These are phyloP conservation scores for Polytolypa hystricis DNA, from an alignment of 2,329 filamentous ascomycete species.

Conservation along the genomic window DNA sequence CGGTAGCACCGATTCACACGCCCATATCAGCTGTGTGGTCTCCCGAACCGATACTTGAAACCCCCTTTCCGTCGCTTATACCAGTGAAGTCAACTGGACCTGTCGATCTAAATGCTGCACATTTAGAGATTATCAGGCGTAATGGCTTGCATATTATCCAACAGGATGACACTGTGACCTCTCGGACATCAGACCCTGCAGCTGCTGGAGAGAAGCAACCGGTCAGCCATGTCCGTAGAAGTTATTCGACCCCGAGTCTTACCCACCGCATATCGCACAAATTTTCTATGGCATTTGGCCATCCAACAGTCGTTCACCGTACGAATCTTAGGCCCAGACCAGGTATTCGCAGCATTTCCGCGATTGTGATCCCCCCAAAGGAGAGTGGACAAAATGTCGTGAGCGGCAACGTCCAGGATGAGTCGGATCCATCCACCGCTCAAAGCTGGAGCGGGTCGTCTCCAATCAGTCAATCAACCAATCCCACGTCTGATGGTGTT, in stretches of 20 bases:
- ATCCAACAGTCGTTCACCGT: slow-evolving; percentile 31
- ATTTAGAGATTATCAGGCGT: too few relatives aligned
- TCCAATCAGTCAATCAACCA: slow-evolving; percentile 22
- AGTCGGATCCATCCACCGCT: slow-evolving; percentile 22
- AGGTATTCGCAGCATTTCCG: slow-evolving; percentile 17
- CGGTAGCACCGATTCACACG: too few relatives aligned
- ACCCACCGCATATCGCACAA: slow-evolving; percentile 26
- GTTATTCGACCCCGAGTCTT: slow-evolving; percentile 19
- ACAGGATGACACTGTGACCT: too few relatives aligned
- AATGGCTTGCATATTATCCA: too few relatives aligned
- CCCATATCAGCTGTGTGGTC: too few relatives aligned
- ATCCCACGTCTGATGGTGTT: slow-evolving; percentile 24
- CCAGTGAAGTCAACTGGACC: too few relatives aligned
- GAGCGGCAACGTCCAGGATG: slow-evolving; percentile 22
- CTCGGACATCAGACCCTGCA: too few relatives aligned
- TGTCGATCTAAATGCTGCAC: too few relatives aligned
- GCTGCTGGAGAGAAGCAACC: neutral
- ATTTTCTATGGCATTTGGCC: slow-evolving; percentile 28
- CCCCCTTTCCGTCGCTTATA: too few relatives aligned
- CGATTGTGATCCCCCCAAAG: slow-evolving; percentile 12
- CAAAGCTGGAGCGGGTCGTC: slow-evolving; percentile 21
- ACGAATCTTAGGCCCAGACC: slow-evolving; percentile 24
- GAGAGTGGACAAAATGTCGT: slow-evolving; percentile 13
- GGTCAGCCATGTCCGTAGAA: slow-evolving; percentile 9
- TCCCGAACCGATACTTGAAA: too few relatives aligned